Conservation (phyloP, 495 filamentous ascomycete species). For the Lepidopterella palustris region DNA sequence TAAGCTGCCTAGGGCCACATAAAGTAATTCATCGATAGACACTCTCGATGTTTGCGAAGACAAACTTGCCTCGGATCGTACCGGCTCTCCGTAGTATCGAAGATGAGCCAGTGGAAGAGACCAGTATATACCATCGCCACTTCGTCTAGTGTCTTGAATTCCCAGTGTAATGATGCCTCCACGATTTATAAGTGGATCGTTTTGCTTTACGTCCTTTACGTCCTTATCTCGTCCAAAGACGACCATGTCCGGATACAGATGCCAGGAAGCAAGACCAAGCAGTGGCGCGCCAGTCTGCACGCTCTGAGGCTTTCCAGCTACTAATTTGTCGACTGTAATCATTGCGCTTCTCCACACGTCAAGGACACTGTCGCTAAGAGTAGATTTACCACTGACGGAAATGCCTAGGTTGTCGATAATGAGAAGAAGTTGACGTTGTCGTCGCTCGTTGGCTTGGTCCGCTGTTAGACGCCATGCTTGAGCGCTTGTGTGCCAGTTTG, state of each 20-base stretch:
- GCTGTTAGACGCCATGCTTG: not conserved
- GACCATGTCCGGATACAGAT: constrained; percentile 5
- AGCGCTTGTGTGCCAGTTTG: not conserved
- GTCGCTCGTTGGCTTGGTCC: not conserved
- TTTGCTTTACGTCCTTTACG: not conserved
- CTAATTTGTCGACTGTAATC: not conserved
- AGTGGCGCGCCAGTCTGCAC: not conserved
- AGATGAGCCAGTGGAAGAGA: constrained; percentile 33
- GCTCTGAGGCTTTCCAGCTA: not conserved
- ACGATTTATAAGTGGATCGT: constrained; percentile 1
- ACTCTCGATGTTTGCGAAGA: not conserved
- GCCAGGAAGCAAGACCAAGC: constrained; percentile 20
- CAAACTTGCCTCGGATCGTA: not conserved
- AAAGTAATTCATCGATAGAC: constrained; percentile 1
- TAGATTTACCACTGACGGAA: not conserved
- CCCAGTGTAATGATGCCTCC: constrained; percentile 8
- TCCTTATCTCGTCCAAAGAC: no score
- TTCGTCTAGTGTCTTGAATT: constrained; percentile 21
- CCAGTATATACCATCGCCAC: constrained; percentile 28
- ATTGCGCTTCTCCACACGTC: not conserved
- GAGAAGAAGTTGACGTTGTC: not conserved
- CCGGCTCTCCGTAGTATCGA: constrained; percentile 32
- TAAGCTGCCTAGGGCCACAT: not conserved
- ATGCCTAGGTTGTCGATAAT: not conserved
- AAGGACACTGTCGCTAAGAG: not conserved